Percentiles rank a stretch among this genome's conserved stretches.
phyloP scores from a whole-genome alignment of 345 rosid genomes.

The Arabidopsis arenosa region DNA sequence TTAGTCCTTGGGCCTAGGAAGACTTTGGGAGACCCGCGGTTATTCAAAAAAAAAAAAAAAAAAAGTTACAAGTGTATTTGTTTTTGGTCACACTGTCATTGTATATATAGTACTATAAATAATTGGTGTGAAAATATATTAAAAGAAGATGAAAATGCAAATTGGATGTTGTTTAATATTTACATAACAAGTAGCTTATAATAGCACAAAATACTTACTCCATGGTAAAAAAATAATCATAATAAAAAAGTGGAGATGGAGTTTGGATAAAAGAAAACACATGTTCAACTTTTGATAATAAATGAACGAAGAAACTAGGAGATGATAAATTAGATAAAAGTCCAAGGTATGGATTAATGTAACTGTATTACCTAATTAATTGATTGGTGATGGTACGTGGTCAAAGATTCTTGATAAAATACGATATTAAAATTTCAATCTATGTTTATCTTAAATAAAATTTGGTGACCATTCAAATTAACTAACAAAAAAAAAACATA shows the following conservation, averaged over 20 bases:
- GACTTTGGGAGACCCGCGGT: too few species aligned
- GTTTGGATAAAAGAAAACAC: neutral
- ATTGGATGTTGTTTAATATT: too few species aligned
- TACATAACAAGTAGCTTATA: too few species aligned
- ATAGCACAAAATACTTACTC: too few species aligned
- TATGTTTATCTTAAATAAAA: neutral
- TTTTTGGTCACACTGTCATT: too few species aligned
- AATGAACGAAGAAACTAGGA: slow-evolving; percentile 8
- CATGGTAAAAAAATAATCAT: too few species aligned
- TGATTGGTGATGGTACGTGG: slow-evolving; percentile 1
- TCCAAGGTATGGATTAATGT: slow-evolving; percentile 21
- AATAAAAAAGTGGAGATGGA: neutral
- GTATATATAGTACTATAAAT: too few species aligned
- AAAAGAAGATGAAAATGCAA: too few species aligned
- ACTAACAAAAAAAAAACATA: neutral
- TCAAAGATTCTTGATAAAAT: slow-evolving; percentile 21
- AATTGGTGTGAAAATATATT: too few species aligned
- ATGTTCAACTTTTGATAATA: slow-evolving; percentile 24
- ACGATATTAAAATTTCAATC: neutral
- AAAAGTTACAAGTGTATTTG: too few species aligned
- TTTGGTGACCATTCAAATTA: slow-evolving; percentile 13
- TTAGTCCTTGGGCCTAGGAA: too few species aligned
- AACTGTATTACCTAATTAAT: slow-evolving; percentile 29
- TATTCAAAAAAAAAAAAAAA: too few species aligned
- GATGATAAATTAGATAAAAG: neutral